Evolutionary conservation across 768 basidiomycete species (phyloP).

Genomic region (Scleroderma citrinum): DNA sequence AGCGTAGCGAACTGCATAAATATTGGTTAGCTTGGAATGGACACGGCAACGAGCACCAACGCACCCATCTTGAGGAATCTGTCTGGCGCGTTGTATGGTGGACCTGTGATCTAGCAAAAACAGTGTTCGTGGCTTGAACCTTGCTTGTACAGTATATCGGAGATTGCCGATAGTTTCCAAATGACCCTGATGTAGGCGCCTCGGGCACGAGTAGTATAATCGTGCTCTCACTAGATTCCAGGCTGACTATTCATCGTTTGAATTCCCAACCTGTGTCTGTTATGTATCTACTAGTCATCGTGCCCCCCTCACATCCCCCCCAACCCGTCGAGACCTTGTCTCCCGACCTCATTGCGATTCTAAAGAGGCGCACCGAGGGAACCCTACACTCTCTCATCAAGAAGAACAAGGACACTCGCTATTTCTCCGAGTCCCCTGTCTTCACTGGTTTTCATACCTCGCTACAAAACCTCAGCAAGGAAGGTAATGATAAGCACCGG

Average conservation of each 20-base stretch:
- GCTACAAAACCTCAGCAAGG: constrained; percentile 4
- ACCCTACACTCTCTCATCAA: constrained; percentile 8
- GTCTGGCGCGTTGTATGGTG: constrained; percentile 32
- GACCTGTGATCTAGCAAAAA: constrained; percentile 52
- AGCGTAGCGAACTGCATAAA: constrained; percentile 80
- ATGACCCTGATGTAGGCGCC: too few relatives aligned
- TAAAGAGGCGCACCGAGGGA: neutral
- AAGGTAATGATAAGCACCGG: neutral
- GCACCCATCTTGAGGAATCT: constrained; percentile 60
- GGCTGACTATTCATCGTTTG: too few relatives aligned
- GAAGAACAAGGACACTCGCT: constrained; percentile 12
- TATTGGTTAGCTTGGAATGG: constrained; percentile 14
- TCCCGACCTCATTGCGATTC: neutral
- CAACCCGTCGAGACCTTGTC: neutral
- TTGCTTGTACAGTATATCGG: constrained; percentile 27
- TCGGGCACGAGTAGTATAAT: too few relatives aligned
- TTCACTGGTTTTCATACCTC: constrained; percentile 9
- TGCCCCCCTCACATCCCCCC: constrained; percentile 1
- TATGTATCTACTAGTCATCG: neutral
- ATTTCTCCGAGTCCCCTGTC: constrained; percentile 8
- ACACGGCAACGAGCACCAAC: constrained; percentile 27
- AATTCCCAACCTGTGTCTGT: neutral
- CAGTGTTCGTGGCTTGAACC: constrained; percentile 26
- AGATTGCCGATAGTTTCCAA: constrained; percentile 10
- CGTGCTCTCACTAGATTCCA: too few relatives aligned